A percentile compares a stretch with the other conserved stretches of the same genome.
phyloP scores from a whole-genome alignment of 108 stramenopile species.

The Skeletonema tropicum region DNA sequence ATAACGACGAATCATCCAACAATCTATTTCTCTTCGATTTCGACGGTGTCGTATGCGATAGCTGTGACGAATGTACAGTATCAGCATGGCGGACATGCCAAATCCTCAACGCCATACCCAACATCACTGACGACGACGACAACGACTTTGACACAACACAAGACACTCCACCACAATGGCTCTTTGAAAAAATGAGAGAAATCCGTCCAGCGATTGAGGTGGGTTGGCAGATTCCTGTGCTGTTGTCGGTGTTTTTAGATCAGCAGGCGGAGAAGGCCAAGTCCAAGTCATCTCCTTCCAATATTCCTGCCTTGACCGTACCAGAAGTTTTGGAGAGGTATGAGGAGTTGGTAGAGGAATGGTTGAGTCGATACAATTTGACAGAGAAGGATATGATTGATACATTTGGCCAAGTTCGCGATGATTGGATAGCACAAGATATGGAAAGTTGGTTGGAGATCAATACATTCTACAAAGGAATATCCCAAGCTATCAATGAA shows the following conservation, averaged over 20 bases:
- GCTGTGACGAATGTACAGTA: conserved; percentile 48
- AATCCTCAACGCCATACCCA: conserved; percentile 26
- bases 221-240: conserved; percentile 50
- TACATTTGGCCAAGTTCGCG: conserved; percentile 41
- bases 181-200: conserved; percentile 49
- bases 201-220: conserved; percentile 51
- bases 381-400: conserved; percentile 40
- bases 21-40: conserved; percentile 34
- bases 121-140: background rate
- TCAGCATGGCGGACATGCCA: conserved; percentile 42
- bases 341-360: conserved; percentile 28
- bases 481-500: conserved; percentile 21
- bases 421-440: conserved; percentile 46
- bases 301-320: conserved; percentile 35
- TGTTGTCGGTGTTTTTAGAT: conserved; percentile 36
- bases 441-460: conserved; percentile 43
- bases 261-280: conserved; percentile 17
- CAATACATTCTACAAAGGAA: conserved; percentile 41
- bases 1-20: background rate
- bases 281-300: conserved; percentile 4
- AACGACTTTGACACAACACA: background rate
- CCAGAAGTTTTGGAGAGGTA: conserved; percentile 37
- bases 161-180: conserved; percentile 36
- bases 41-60: conserved; percentile 44
- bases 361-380: conserved; percentile 23